Percentiles rank a stretch among this genome's conserved stretches.
Evolutionary conservation across 2,329 filamentous ascomycete species (phyloP).

Genomic region (Apiospora sp.): DNA sequence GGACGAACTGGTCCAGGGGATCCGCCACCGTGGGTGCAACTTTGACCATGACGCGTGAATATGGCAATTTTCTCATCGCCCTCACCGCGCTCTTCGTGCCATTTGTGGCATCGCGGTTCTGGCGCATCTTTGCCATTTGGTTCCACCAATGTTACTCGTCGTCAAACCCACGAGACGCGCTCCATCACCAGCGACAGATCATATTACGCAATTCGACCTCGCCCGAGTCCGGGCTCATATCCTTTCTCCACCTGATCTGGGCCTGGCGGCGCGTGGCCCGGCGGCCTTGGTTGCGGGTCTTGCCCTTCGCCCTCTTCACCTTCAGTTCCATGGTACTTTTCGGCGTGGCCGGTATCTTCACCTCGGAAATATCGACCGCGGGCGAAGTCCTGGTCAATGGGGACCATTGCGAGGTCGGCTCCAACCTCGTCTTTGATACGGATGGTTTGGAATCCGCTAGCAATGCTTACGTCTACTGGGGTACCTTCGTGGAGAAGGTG

Average conservation of each 20-base stretch:
- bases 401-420: slow-evolving; percentile 24
- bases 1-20: background rate
- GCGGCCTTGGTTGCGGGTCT: background rate
- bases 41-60: slow-evolving; percentile 23
- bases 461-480: background rate
- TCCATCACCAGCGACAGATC: slow-evolving; percentile 32
- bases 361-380: slow-evolving; percentile 31
- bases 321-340: slow-evolving; percentile 26
- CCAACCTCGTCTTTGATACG: background rate
- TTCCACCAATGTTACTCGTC: slow-evolving; percentile 29
- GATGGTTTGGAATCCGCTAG: too few relatives aligned
- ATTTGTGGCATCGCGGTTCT: slow-evolving; percentile 31
- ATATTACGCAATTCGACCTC: slow-evolving; percentile 32
- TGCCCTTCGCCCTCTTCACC: slow-evolving; percentile 12
- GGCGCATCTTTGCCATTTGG: slow-evolving; percentile 28
- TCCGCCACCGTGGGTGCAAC: slow-evolving; percentile 27
- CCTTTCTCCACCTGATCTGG: slow-evolving; percentile 24
- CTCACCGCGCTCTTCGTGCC: slow-evolving; percentile 33
- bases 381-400: slow-evolving; percentile 31
- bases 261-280: background rate
- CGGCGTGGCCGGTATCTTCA: slow-evolving; percentile 30
- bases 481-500: slow-evolving; percentile 24
- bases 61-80: slow-evolving; percentile 29
- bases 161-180: background rate
- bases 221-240: slow-evolving; percentile 26